Percentiles rank a stretch among this genome's conserved stretches.
phyloP scores from a whole-genome alignment of 768 basidiomycete species.

The Phaffia tasmanica region DNA sequence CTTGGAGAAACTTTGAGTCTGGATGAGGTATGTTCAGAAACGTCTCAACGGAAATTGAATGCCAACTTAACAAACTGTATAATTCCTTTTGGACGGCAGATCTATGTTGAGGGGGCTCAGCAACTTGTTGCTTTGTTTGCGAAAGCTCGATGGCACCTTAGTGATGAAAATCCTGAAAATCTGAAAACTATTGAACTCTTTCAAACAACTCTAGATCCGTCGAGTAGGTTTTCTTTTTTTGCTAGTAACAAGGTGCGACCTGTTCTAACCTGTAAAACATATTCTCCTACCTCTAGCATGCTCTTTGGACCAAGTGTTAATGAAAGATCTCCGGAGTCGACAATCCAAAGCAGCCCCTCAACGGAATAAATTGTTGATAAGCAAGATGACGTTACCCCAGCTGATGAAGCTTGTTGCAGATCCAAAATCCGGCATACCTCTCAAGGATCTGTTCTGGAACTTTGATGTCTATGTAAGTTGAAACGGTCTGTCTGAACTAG shows the following conservation, averaged over 20 bases:
- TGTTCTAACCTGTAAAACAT: too few species aligned
- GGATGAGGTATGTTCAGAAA: too few species aligned
- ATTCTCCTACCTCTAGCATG: slow-evolving; percentile 36
- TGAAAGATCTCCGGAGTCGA: slow-evolving; percentile 67
- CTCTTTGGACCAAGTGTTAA: slow-evolving; percentile 63
- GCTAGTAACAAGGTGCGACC: too few species aligned
- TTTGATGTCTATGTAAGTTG: slow-evolving; percentile 8
- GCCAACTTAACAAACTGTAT: too few species aligned
- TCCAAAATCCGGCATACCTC: slow-evolving; percentile 4
- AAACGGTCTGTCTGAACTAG: too few species aligned
- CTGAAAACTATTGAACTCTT: slow-evolving; percentile 52
- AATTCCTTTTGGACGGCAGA: slow-evolving; percentile 28
- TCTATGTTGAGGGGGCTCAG: slow-evolving; percentile 76
- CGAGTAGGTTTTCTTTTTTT: slow-evolving; percentile 29
- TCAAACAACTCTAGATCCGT: slow-evolving; percentile 73
- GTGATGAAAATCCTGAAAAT: slow-evolving; percentile 44
- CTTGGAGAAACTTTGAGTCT: too few species aligned
- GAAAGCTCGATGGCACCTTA: slow-evolving; percentile 61
- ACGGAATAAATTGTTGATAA: slow-evolving; percentile 19
- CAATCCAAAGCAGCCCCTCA: slow-evolving; percentile 37
- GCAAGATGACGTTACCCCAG: slow-evolving; percentile 15
- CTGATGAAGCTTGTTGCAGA: slow-evolving; percentile 13
- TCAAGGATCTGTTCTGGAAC: slow-evolving; percentile 15
- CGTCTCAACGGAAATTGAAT: too few species aligned
- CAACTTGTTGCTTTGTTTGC: slow-evolving; percentile 81